Evolutionary conservation across 768 basidiomycete genomes (phyloP).

Genomic region (Leccinellum luteum): DNA sequence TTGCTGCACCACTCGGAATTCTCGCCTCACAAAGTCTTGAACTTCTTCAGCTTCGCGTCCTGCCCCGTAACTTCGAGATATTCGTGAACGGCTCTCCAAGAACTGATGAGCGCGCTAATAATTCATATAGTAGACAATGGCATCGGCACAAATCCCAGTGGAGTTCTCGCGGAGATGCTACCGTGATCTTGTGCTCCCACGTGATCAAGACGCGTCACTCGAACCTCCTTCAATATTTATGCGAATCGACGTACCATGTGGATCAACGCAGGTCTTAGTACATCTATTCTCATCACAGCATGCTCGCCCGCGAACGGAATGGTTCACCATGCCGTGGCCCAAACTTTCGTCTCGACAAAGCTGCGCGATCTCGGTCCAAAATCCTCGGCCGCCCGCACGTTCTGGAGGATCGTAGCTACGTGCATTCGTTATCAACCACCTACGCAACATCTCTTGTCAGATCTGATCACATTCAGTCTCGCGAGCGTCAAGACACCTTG

Average conservation of each 20-base stretch:
- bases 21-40: background rate
- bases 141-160: background rate
- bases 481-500: constrained; percentile 21
- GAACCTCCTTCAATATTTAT: background rate
- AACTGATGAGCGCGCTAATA: background rate
- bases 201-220: constrained; percentile 17
- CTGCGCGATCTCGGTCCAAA: constrained; percentile 27
- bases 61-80: background rate
- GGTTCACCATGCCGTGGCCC: constrained; percentile 27
- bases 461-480: constrained; percentile 23
- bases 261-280: constrained; percentile 28
- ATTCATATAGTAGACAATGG: background rate
- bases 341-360: constrained; percentile 25
- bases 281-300: constrained; percentile 23
- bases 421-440: constrained; percentile 26
- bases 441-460: constrained; percentile 17
- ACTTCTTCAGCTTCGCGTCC: background rate
- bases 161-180: background rate
- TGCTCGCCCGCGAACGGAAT: constrained; percentile 28
- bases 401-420: constrained; percentile 25
- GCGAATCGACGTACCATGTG: constrained; percentile 16
- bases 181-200: constrained; percentile 5
- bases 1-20: background rate
- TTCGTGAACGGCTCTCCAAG: background rate
- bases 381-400: constrained; percentile 18